Evolutionary conservation across 2,329 filamentous ascomycete genomes (phyloP).

Genomic region (Dactylonectria estremocensis): DNA sequence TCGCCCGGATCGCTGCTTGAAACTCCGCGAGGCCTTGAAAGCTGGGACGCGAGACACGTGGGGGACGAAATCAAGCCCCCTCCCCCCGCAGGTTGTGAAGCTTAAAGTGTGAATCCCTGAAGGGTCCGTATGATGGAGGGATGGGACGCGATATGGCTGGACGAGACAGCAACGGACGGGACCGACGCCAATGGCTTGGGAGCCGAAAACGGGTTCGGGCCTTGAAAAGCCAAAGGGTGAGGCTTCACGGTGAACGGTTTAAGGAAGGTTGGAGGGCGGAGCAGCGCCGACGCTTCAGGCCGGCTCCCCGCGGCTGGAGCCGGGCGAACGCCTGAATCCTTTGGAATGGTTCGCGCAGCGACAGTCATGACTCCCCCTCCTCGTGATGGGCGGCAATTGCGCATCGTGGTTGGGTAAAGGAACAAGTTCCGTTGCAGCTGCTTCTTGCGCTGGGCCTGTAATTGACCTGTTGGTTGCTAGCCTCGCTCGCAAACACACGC

Average conservation of each 20-base stretch:
- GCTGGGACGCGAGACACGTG: slow-evolving; percentile 11
- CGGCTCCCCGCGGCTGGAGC: slow-evolving; percentile 47
- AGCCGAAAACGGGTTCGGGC: background rate
- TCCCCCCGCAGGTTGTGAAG: background rate
- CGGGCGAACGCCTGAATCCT: slow-evolving; percentile 24
- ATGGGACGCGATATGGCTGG: background rate
- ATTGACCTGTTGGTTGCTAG: background rate
- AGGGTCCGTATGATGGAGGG: background rate
- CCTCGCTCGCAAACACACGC: background rate
- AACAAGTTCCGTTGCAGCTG: background rate
- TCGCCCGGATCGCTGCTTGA: slow-evolving; percentile 13
- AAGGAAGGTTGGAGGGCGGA: background rate
- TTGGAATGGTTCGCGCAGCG: too few relatives aligned
- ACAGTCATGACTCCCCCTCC: too few relatives aligned
- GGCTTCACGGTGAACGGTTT: background rate
- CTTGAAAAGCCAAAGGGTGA: slow-evolving; percentile 13
- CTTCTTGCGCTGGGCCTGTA: too few relatives aligned
- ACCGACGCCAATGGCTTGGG: background rate
- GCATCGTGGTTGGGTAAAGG: slow-evolving; percentile 1
- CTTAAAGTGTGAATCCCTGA: background rate
- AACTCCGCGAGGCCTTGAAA: slow-evolving; percentile 9
- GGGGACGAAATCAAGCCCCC: slow-evolving; percentile 16
- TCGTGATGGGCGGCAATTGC: slow-evolving; percentile 14
- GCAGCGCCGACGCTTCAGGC: slow-evolving; percentile 33
- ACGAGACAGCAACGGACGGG: background rate